A percentile compares a stretch with the other conserved stretches of the same genome.
Conservation (phyloP, 1,139 yeast genomes). For the Geotrichum europaeum region DNA sequence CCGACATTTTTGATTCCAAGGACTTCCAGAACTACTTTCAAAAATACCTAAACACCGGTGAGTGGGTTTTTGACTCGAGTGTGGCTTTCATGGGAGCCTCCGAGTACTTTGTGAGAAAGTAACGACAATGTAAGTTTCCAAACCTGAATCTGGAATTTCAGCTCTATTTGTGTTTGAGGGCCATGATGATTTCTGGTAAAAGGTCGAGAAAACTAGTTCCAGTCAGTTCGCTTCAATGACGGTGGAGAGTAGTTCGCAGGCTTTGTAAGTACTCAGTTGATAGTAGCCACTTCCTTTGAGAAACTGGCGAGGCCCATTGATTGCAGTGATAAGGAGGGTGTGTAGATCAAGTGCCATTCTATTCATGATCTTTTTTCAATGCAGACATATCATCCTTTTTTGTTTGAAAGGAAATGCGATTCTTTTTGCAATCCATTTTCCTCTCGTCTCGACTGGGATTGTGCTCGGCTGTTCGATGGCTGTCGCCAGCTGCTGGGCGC, state of each 20-base stretch:
- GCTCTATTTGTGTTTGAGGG: background rate
- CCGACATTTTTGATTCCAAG: conserved; percentile 33
- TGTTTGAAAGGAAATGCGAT: background rate
- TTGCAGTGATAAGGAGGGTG: background rate
- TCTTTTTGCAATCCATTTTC: background rate
- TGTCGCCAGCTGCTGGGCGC: background rate
- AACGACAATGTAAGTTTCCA: background rate
- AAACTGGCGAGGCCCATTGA: background rate
- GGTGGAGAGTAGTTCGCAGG: background rate
- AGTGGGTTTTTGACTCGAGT: conserved; percentile 65
- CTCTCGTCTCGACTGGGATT: conserved; percentile 5
- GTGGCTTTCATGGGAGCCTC: conserved; percentile 69
- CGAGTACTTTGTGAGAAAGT: conserved; percentile 56
- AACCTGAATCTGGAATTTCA: background rate
- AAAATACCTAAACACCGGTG: conserved; percentile 77
- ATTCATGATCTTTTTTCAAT: background rate
- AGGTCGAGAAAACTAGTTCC: background rate
- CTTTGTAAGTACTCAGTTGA: background rate
- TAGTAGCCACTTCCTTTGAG: background rate
- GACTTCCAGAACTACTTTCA: conserved; percentile 53
- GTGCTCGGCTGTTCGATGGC: background rate
- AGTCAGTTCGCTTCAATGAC: background rate
- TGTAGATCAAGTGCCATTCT: background rate
- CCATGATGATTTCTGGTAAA: background rate
- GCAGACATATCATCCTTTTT: background rate